Conservation (phyloP, 805 yeast genomes). For the Danielozyma ontarioensis region DNA sequence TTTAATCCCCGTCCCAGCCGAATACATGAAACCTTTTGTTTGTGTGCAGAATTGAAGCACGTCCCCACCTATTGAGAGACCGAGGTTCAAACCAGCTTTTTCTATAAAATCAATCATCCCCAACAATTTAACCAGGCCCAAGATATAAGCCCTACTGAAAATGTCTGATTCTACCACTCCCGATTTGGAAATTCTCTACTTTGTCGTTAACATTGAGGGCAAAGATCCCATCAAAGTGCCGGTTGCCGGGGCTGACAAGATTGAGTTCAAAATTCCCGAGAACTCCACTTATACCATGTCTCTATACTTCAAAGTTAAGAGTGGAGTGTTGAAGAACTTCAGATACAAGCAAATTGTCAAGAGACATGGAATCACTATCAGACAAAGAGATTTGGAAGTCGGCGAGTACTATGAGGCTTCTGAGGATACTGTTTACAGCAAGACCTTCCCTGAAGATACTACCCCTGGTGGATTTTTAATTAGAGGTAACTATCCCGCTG, state of each 20-base stretch:
- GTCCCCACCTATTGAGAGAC: too few relatives aligned
- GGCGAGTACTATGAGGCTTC: constrained; percentile 30
- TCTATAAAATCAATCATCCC: too few relatives aligned
- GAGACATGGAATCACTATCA: constrained; percentile 31
- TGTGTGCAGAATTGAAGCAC: too few relatives aligned
- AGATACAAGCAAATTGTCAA: constrained; percentile 31
- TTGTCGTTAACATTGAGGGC: constrained; percentile 26
- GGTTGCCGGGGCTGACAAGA: constrained; percentile 23
- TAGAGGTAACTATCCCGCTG: constrained; percentile 29
- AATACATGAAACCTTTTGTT: too few relatives aligned
- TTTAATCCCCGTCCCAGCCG: too few relatives aligned
- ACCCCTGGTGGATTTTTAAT: constrained; percentile 37
- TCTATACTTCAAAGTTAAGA: constrained; percentile 27
- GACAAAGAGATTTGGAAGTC: constrained; percentile 21
- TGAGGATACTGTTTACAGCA: constrained; percentile 25
- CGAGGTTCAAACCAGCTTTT: too few relatives aligned
- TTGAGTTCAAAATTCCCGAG: constrained; percentile 32
- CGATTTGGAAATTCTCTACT: constrained; percentile 29
- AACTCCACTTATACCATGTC: constrained; percentile 27
- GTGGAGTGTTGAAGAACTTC: constrained; percentile 23
- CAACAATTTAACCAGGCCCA: too few relatives aligned
- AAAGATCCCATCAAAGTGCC: constrained; percentile 17
- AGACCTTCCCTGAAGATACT: constrained; percentile 26
- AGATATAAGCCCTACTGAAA: too few relatives aligned
- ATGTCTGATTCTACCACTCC: too few relatives aligned